These are phyloP conservation scores for Reticulascus tulasneorum DNA, from an alignment of 2,329 filamentous ascomycete genomes.

Conservation along the genomic window DNA sequence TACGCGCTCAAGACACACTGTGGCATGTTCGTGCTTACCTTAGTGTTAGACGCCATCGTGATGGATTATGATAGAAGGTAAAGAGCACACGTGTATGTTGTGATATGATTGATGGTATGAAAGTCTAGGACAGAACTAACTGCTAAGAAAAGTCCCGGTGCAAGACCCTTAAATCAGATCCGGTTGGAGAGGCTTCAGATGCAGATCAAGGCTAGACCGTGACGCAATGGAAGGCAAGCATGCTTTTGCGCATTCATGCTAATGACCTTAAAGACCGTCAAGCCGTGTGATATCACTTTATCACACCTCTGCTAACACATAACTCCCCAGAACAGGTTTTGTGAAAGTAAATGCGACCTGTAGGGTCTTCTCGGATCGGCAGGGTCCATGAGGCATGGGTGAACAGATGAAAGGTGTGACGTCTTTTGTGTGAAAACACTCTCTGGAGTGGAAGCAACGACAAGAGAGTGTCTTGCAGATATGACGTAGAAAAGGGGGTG, in stretches of 20 bases:
- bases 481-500: no score
- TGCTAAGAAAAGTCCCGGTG: neutral
- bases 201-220: neutral
- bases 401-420: no score
- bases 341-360: neutral
- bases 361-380: slow-evolving; percentile 1
- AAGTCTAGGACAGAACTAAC: neutral
- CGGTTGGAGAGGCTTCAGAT: neutral
- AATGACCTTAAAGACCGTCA: neutral
- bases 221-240: no score
- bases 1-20: no score
- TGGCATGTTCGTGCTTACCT: slow-evolving; percentile 3
- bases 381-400: no score
- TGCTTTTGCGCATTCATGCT: no score
- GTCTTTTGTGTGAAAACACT: no score
- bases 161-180: slow-evolving; percentile 5
- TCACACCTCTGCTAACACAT: neutral
- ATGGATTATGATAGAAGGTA: slow-evolving; percentile 5
- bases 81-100: neutral
- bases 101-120: neutral
- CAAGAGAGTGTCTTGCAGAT: no score
- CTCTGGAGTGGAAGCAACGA: no score
- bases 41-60: slow-evolving; percentile 14
- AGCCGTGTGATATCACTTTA: slow-evolving; percentile 13
- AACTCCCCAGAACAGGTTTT: slow-evolving; percentile 1